Conservation (phyloP, 1,284 basidiomycete species). For the Ganoderma lingzhi region DNA sequence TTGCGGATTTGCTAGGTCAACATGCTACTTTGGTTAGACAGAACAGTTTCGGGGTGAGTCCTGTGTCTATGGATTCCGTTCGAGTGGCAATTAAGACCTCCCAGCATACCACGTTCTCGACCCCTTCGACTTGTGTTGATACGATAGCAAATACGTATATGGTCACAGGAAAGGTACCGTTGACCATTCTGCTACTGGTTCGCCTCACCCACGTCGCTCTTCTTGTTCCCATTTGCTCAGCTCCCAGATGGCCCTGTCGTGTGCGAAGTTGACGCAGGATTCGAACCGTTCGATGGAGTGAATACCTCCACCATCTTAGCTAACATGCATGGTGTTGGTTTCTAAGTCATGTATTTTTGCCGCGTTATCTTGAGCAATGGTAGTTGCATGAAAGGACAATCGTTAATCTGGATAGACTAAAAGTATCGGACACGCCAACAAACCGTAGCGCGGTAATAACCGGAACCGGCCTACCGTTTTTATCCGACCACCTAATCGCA, state of each 20-base stretch:
- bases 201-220: background rate
- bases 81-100: background rate
- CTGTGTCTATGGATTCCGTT: background rate
- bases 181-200: background rate
- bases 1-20: slow-evolving; percentile 28
- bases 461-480: background rate
- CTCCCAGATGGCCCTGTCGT: slow-evolving; percentile 5
- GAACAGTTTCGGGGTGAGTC: slow-evolving; percentile 33
- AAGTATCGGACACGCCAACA: too few species aligned
- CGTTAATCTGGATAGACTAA: background rate
- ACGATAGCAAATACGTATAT: background rate
- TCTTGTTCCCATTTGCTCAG: background rate
- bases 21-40: slow-evolving; percentile 30
- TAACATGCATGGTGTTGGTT: slow-evolving; percentile 1
- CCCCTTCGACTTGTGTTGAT: slow-evolving; percentile 1
- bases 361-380: background rate
- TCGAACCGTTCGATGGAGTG: slow-evolving; percentile 7
- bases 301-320: slow-evolving; percentile 9
- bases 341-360: background rate
- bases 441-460: background rate
- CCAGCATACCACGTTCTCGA: slow-evolving; percentile 1
- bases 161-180: background rate
- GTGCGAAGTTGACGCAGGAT: slow-evolving; percentile 12
- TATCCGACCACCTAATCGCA: background rate
- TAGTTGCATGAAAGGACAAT: background rate